These are phyloP conservation scores for Lenzites betulinus DNA, from an alignment of 768 basidiomycete genomes.

Conservation along the genomic window DNA sequence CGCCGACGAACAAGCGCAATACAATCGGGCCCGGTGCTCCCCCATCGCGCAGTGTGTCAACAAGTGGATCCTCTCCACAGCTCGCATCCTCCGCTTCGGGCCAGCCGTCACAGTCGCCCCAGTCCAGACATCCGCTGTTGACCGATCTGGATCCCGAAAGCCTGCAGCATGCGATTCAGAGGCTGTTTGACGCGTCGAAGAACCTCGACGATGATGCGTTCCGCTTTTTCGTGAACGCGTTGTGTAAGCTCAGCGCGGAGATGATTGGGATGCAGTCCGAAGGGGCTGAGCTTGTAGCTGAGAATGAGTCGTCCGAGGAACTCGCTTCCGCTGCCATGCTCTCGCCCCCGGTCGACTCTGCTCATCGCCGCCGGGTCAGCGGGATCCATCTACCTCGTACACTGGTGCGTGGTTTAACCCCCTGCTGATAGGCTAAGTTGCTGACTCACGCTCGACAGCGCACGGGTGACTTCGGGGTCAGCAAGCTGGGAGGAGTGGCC, in stretches of 20 bases:
- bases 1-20: conserved; percentile 20
- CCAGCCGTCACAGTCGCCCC: conserved; percentile 27
- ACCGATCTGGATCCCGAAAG: conserved; percentile 76
- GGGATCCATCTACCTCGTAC: conserved; percentile 85
- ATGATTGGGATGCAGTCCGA: conserved; percentile 90
- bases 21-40: conserved; percentile 35
- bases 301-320: conserved; percentile 44
- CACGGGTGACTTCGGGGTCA: conserved; percentile 93
- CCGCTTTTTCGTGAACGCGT: conserved; percentile 68
- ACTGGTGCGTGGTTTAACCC: conserved; percentile 50
- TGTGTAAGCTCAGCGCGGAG: conserved; percentile 85
- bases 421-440: background rate
- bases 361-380: conserved; percentile 74
- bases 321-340: conserved; percentile 26
- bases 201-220: conserved; percentile 84
- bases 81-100: conserved; percentile 24
- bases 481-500: conserved; percentile 77
- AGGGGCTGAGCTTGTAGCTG: conserved; percentile 28
- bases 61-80: conserved; percentile 9
- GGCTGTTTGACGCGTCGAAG: conserved; percentile 85
- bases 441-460: conserved; percentile 46
- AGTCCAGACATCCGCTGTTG: conserved; percentile 60
- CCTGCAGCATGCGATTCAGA: conserved; percentile 71
- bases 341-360: conserved; percentile 44
- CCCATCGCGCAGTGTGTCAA: conserved; percentile 39